Base-by-base conservation (phyloP, 306 rosid genomes). In the Spatholobus suberectus region DNA sequence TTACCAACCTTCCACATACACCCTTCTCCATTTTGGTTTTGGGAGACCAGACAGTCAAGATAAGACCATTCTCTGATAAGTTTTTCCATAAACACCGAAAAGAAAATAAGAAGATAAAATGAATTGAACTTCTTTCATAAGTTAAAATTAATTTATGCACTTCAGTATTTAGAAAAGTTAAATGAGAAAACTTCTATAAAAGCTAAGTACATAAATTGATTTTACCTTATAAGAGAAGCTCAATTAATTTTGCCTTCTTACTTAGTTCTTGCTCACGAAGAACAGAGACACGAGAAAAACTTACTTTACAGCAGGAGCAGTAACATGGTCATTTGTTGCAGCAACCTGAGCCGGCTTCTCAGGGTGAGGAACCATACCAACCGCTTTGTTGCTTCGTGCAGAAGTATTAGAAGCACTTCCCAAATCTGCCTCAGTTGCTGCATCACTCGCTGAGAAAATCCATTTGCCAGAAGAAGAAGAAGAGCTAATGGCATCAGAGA, bases 221-320 rank as follows among this genome's bases (percentile, higher is more conserved):
- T 3, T 20, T 20, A 52, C 0, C 12, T 52, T 6, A 6, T 52
- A 18, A 4, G 6, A 57, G 8, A 57, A 10, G 2, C 3, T 26
- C 15, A 59, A 5, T 24, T 59, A 3, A 59, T 59, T 26, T 26
- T 12, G n/a, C n/a, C n/a, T n/a, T n/a, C n/a, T n/a, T n/a, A n/a
- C n/a, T n/a, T n/a, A n/a, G n/a, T n/a, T n/a, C n/a, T n/a, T n/a
- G n/a, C n/a, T n/a, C n/a, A n/a, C n/a, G n/a, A n/a, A n/a, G n/a
- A n/a, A n/a, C n/a, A n/a, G n/a, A n/a, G n/a, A n/a, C n/a, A n/a
- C n/a, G 35, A 69, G n/a, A 20, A 21, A 68, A 41, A 69, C 54
- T 21, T 69, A 69, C 74, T 69, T 69, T 20, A 35, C n/a, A 41
- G 74, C 34, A 40, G 74, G 74, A 69, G 73, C 52, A 38, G 52